Percentiles rank a stretch among this genome's conserved stretches.
Conservation (phyloP, 768 basidiomycete genomes). For the Lactarius sanguifluus region DNA sequence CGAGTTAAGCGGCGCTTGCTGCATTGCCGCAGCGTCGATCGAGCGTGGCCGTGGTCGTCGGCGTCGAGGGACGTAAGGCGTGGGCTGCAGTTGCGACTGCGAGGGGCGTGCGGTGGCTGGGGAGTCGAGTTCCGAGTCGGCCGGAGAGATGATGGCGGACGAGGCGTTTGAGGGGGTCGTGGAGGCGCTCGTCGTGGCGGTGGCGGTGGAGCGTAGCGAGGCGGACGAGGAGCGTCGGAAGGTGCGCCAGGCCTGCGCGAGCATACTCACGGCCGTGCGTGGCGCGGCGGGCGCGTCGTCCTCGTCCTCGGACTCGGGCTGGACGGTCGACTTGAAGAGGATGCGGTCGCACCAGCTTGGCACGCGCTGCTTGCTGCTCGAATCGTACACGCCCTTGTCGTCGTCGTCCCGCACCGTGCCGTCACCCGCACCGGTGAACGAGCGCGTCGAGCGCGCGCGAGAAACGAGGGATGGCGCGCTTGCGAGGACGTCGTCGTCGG, state of each 20-base stretch:
- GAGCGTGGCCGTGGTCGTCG: constrained; percentile 24
- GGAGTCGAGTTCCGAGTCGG: constrained; percentile 5
- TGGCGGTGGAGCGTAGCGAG: constrained; percentile 19
- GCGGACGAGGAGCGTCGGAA: constrained; percentile 19
- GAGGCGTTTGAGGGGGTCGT: not conserved
- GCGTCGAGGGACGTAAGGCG: constrained; percentile 21
- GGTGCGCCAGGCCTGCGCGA: constrained; percentile 31
- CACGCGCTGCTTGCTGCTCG: constrained; percentile 77
- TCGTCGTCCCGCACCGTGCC: constrained; percentile 41
- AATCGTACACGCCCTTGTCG: constrained; percentile 72
- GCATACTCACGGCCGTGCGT: constrained; percentile 29
- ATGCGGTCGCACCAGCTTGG: constrained; percentile 91
- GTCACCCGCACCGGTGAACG: constrained; percentile 33
- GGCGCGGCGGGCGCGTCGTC: constrained; percentile 38
- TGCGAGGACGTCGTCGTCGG: constrained; percentile 5
- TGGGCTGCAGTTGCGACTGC: not conserved
- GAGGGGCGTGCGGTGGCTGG: not conserved
- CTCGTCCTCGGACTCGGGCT: constrained; percentile 45
- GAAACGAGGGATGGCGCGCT: constrained; percentile 4
- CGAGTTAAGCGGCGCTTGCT: not conserved
- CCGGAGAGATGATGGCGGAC: not conserved
- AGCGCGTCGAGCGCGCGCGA: constrained; percentile 17
- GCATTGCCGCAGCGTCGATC: constrained; percentile 17
- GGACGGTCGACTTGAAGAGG: constrained; percentile 73
- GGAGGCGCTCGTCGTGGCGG: not conserved